phyloP scores from a whole-genome alignment of 257 asterid species.

The Rauvolfia tetraphylla region DNA sequence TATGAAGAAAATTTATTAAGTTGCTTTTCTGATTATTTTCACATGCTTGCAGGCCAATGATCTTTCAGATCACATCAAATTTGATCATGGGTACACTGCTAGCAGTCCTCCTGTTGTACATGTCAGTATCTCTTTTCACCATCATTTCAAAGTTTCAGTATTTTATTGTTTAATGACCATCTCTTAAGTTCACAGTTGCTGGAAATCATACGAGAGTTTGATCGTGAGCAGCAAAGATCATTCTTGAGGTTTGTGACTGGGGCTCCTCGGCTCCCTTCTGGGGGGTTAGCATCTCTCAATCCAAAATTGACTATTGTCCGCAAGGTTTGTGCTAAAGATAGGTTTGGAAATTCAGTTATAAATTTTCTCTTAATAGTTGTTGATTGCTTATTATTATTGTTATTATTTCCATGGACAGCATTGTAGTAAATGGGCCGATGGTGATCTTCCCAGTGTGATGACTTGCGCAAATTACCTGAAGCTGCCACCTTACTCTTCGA shows the following conservation, averaged over 20 bases:
- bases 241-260: constrained; percentile 97
- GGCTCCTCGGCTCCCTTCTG: constrained; percentile 89
- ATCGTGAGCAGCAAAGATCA: constrained; percentile 69
- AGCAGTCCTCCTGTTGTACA: constrained; percentile 73
- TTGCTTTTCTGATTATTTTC: constrained; percentile 7
- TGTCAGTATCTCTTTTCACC: constrained; percentile 38
- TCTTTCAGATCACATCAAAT: constrained; percentile 82
- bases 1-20: neutral
- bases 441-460: constrained; percentile 94
- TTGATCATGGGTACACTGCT: constrained; percentile 91
- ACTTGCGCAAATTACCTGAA: constrained; percentile 91
- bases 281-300: constrained; percentile 90
- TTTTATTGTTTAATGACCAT: neutral
- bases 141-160: neutral
- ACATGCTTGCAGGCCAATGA: constrained; percentile 54
- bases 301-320: constrained; percentile 92
- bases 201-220: constrained; percentile 78
- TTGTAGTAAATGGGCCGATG: constrained; percentile 55
- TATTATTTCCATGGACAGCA: constrained; percentile 43
- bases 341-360: neutral
- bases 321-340: constrained; percentile 43
- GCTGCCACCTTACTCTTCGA: constrained; percentile 92
- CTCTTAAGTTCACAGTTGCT: constrained; percentile 46
- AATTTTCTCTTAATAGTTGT: neutral
- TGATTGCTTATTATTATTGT: neutral